Percentiles rank a stretch among this genome's conserved stretches.
Conservation (phyloP, 306 rosid species). For the Glycine tomentella region DNA sequence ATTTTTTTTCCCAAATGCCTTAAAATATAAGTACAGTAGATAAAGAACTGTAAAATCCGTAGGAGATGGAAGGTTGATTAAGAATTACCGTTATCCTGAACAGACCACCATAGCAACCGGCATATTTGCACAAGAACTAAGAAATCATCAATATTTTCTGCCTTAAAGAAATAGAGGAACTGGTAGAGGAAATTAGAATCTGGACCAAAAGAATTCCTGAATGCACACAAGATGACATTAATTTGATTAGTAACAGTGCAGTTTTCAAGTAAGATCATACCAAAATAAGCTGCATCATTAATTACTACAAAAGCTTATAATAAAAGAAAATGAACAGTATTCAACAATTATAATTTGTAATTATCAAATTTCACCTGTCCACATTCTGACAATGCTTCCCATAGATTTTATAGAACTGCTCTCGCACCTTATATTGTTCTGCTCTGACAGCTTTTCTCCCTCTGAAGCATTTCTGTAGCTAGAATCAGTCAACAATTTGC, state of each 20-base stretch:
- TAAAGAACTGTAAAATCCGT: not conserved
- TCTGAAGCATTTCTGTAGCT: constrained; percentile 90
- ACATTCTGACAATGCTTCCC: constrained; percentile 71
- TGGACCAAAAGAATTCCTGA: constrained; percentile 77
- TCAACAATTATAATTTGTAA: constrained; percentile 11
- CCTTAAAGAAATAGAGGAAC: constrained; percentile 79
- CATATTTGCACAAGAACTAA: constrained; percentile 69
- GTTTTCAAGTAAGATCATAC: constrained; percentile 23
- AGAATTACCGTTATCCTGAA: constrained; percentile 65
- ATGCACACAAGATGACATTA: constrained; percentile 41
- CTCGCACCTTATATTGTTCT: constrained; percentile 67
- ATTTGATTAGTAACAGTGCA: constrained; percentile 29
- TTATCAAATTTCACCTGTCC: constrained; percentile 63
- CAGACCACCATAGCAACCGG: constrained; percentile 63
- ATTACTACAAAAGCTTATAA: constrained; percentile 1
- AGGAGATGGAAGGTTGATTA: not conserved
- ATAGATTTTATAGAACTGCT: constrained; percentile 59
- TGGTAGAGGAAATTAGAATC: constrained; percentile 79
- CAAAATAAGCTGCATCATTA: not conserved
- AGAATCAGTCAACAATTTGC: constrained; percentile 60
- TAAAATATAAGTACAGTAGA: not conserved
- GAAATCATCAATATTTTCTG: constrained; percentile 61
- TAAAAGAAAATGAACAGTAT: constrained; percentile 1
- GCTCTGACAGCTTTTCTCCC: constrained; percentile 71
- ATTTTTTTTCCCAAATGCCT: not conserved